These are phyloP conservation scores for Alternaria ventricosa DNA, from an alignment of 2,329 filamentous ascomycete genomes.

Conservation along the genomic window DNA sequence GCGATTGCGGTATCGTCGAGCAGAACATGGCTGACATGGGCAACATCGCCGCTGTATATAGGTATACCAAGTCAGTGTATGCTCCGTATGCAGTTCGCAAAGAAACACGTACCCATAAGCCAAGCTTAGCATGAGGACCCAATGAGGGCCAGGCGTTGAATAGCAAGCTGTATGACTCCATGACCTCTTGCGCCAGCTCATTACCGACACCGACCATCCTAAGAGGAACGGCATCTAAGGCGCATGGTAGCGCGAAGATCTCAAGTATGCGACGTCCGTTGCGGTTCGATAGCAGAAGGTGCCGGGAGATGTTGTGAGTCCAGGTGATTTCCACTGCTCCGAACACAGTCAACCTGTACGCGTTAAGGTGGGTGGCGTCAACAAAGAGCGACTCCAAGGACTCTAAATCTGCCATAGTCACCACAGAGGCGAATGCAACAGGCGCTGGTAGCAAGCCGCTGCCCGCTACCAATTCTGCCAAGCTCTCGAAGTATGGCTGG, in stretches of 20 bases:
- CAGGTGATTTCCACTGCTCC: constrained; percentile 25
- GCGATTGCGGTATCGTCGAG: constrained; percentile 13
- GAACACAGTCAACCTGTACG: constrained; percentile 20
- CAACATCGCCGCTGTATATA: constrained; percentile 10
- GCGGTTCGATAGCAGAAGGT: constrained; percentile 22
- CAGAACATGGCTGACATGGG: constrained; percentile 28
- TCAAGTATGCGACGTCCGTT: constrained; percentile 18
- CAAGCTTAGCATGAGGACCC: neutral
- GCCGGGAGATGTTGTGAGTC: constrained; percentile 28
- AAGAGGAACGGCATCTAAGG: constrained; percentile 10
- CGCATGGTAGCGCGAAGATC: constrained; percentile 27
- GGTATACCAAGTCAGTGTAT: neutral
- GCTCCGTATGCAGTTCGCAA: neutral
- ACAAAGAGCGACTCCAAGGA: neutral
- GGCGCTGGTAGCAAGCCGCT: neutral
- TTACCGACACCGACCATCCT: neutral
- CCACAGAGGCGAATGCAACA: neutral
- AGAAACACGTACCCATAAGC: neutral
- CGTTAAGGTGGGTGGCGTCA: constrained; percentile 17
- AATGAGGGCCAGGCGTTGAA: constrained; percentile 25
- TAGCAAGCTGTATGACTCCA: constrained; percentile 25
- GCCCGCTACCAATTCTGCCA: neutral
- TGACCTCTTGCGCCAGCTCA: constrained; percentile 24
- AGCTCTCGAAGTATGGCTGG: neutral
- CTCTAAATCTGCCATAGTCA: neutral